These are phyloP conservation scores for Epichloe hybrida DNA, from an alignment of 2,329 filamentous ascomycete species.

Conservation along the genomic window DNA sequence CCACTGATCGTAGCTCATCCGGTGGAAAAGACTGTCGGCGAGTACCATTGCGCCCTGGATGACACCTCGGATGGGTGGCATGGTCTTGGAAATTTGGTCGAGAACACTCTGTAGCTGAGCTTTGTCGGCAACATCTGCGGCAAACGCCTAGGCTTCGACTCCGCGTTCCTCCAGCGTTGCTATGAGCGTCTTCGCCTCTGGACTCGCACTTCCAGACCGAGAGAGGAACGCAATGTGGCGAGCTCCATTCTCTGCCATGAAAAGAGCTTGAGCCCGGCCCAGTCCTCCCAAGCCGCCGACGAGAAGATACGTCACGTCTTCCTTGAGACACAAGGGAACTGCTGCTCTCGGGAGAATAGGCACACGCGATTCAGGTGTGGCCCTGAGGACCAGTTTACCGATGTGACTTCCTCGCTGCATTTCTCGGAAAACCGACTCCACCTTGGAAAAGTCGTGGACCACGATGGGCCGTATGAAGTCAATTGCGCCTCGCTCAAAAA, in stretches of 20 bases:
- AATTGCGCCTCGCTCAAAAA: background rate
- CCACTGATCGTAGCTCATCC: slow-evolving; percentile 24
- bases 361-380: slow-evolving; percentile 4
- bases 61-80: slow-evolving; percentile 13
- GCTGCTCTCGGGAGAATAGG: background rate
- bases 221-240: background rate
- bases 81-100: background rate
- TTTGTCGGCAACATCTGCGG: background rate
- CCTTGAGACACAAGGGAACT: background rate
- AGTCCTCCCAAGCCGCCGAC: background rate
- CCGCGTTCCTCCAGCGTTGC: background rate
- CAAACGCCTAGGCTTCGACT: background rate
- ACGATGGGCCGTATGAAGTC: background rate
- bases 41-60: slow-evolving; percentile 11
- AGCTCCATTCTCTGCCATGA: background rate
- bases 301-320: background rate
- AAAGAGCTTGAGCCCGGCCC: background rate
- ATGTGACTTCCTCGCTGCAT: slow-evolving; percentile 24
- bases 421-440: slow-evolving; percentile 21
- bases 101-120: background rate
- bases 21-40: slow-evolving; percentile 12
- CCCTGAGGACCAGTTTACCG: slow-evolving; percentile 21
- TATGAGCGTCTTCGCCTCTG: background rate
- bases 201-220: background rate
- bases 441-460: slow-evolving; percentile 8